A percentile compares a stretch with the other conserved stretches of the same genome.
phyloP scores from a whole-genome alignment of 2,329 filamentous ascomycete genomes.

The Aspergillus sp. region DNA sequence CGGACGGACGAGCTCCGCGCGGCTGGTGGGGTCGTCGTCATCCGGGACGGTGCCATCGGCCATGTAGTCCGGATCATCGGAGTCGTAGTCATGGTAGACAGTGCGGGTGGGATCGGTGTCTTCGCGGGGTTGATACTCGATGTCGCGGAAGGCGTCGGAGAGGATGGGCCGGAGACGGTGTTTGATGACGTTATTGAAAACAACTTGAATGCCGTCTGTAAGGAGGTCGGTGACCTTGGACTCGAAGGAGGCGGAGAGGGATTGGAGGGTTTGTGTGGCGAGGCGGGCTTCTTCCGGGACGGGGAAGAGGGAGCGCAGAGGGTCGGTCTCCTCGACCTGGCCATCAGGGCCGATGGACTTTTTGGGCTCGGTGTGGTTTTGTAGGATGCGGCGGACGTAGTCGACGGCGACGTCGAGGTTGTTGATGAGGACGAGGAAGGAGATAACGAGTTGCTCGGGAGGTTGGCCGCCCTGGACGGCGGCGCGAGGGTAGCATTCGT shows the following conservation, averaged over 20 bases:
- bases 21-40: conserved; percentile 38
- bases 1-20: conserved; percentile 68
- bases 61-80: conserved; percentile 37
- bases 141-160: conserved; percentile 84
- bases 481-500: conserved; percentile 87
- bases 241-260: conserved; percentile 71
- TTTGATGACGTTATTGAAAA: conserved; percentile 86
- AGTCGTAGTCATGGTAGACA: conserved; percentile 48
- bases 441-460: conserved; percentile 82
- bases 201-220: conserved; percentile 77
- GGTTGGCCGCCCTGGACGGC: conserved; percentile 77
- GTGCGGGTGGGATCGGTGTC: conserved; percentile 41
- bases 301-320: conserved; percentile 70
- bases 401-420: conserved; percentile 90
- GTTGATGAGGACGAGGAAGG: conserved; percentile 92
- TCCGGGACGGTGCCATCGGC: conserved; percentile 26
- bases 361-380: conserved; percentile 58
- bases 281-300: conserved; percentile 73
- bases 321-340: conserved; percentile 28
- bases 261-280: conserved; percentile 67
- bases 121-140: conserved; percentile 75
- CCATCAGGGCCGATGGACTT: conserved; percentile 21
- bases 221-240: conserved; percentile 79
- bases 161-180: conserved; percentile 81
- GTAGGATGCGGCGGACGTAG: conserved; percentile 85